These are phyloP conservation scores for Pulveroboletus sp. DNA, from an alignment of 768 basidiomycete species.

Conservation along the genomic window DNA sequence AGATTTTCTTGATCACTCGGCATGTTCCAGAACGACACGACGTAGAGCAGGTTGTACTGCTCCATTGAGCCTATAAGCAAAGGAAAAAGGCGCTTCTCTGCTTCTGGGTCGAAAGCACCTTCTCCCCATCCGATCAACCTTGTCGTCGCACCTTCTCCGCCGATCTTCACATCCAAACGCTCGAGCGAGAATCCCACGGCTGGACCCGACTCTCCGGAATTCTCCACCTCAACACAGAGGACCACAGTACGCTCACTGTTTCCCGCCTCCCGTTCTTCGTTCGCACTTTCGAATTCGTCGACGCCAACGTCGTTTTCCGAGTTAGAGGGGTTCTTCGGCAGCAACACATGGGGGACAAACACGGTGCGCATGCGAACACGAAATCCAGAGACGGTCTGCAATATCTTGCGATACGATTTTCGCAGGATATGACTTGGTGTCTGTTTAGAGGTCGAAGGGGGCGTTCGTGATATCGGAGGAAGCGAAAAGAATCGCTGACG, in stretches of 20 bases:
- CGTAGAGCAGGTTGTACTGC: constrained; percentile 86
- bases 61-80: constrained; percentile 65
- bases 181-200: constrained; percentile 72
- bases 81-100: constrained; percentile 57
- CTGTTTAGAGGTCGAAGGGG: constrained; percentile 45
- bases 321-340: constrained; percentile 42
- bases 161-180: constrained; percentile 68
- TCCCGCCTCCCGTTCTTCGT: constrained; percentile 53
- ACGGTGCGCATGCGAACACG: constrained; percentile 92
- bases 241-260: constrained; percentile 82
- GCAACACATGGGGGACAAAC: constrained; percentile 79
- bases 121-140: constrained; percentile 50
- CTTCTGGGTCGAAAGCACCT: constrained; percentile 28
- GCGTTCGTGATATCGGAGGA: constrained; percentile 44
- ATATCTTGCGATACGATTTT: constrained; percentile 79
- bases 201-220: constrained; percentile 60
- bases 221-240: constrained; percentile 89
- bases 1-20: constrained; percentile 50
- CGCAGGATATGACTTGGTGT: constrained; percentile 65
- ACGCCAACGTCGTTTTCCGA: constrained; percentile 31
- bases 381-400: constrained; percentile 79
- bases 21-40: constrained; percentile 73
- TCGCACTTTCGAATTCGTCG: constrained; percentile 44
- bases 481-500: constrained; percentile 67
- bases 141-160: constrained; percentile 59